Percentiles rank a stretch among this genome's conserved stretches.
Conservation (phyloP, 2,329 filamentous ascomycete genomes). For the Trichophyton verrucosum region DNA sequence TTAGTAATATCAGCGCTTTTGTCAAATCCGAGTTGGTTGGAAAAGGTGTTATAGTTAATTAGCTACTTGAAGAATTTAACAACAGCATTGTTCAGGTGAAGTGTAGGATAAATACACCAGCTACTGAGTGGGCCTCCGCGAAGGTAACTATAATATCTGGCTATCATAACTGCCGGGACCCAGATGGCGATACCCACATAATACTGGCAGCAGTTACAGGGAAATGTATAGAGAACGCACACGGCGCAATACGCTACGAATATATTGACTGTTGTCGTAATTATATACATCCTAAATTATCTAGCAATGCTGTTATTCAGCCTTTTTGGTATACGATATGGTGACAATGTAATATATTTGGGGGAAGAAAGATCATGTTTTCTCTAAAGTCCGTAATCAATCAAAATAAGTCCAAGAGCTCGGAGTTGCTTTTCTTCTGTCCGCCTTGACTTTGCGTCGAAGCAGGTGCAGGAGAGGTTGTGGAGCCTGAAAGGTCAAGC, state of each 20-base stretch:
- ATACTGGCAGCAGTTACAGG: neutral
- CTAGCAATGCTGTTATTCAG: neutral
- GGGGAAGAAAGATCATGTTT: neutral
- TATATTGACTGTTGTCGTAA: neutral
- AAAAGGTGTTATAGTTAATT: neutral
- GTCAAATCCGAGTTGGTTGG: neutral
- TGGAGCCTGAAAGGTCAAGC: constrained; percentile 55
- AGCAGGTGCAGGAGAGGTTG: constrained; percentile 17
- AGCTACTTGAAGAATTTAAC: neutral
- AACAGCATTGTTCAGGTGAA: neutral
- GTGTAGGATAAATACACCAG: neutral
- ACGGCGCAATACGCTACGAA: too few species aligned
- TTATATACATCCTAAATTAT: neutral
- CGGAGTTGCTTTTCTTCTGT: constrained; percentile 42
- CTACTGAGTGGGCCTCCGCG: neutral
- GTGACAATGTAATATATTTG: neutral
- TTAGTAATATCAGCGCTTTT: neutral
- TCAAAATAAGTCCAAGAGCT: constrained; percentile 45
- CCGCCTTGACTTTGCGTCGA: constrained; percentile 6
- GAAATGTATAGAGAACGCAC: neutral
- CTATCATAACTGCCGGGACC: neutral
- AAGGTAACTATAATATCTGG: neutral
- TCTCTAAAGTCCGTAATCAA: neutral
- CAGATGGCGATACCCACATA: neutral
- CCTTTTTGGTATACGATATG: neutral